Evolutionary conservation across 441 rosid species (phyloP).

Genomic region (Eruca vesicaria): DNA sequence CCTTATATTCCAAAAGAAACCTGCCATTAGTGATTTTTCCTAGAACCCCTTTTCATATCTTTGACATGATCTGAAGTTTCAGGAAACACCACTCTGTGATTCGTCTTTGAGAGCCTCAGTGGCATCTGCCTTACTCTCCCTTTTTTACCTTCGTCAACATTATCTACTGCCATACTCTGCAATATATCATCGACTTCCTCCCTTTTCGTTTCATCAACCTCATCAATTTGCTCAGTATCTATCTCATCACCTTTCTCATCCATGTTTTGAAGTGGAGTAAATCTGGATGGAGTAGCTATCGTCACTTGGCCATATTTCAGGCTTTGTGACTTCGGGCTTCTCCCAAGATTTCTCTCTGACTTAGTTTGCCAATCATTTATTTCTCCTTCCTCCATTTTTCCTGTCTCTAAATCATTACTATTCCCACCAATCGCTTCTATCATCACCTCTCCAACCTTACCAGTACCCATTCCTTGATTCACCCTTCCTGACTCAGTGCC

Average conservation of each 20-base stretch:
- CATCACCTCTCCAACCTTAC: too few relatives aligned
- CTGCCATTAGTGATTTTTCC: not conserved
- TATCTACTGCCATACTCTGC: not conserved
- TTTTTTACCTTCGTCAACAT: too few relatives aligned
- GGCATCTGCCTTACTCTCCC: not conserved
- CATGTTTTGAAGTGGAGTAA: not conserved
- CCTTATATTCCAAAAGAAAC: not conserved
- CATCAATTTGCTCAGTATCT: not conserved
- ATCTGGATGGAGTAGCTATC: not conserved
- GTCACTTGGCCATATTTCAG: not conserved
- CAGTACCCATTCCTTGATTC: too few relatives aligned
- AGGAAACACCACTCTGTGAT: not conserved
- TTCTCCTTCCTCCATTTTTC: not conserved
- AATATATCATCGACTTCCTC: not conserved
- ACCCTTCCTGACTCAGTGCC: too few relatives aligned
- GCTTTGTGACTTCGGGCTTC: not conserved
- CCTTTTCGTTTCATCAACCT: not conserved
- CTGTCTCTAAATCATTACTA: too few relatives aligned
- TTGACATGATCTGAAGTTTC: not conserved
- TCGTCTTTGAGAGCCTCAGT: not conserved
- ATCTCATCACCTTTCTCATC: not conserved
- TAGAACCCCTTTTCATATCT: not conserved
- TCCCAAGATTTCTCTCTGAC: not conserved
- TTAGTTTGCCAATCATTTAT: not conserved
- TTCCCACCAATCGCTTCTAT: too few relatives aligned